A percentile compares a stretch with the other conserved stretches of the same genome.
phyloP scores from a whole-genome alignment of 2,329 filamentous ascomycete species.

The Pyrenochaeta sp. region DNA sequence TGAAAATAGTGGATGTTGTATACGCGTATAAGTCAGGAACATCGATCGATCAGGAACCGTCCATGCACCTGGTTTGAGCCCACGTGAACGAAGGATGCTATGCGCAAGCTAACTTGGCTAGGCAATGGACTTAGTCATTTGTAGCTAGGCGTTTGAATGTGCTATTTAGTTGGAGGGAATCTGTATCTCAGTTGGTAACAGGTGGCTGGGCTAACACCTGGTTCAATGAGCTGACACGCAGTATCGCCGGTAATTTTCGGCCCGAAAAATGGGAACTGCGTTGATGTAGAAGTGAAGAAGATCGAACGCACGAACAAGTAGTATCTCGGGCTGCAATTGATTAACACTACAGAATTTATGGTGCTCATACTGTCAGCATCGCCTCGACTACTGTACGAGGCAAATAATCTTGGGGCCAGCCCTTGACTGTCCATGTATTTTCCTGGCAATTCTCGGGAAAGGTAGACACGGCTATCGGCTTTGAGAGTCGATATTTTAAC shows the following conservation, averaged over 20 bases:
- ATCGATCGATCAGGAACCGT: neutral
- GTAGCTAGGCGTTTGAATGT: neutral
- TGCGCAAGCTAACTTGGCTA: neutral
- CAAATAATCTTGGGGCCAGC: too few relatives aligned
- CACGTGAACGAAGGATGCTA: neutral
- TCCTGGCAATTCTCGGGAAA: neutral
- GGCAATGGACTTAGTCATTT: neutral
- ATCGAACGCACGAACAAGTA: neutral
- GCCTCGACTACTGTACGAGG: too few relatives aligned
- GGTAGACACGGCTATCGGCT: neutral
- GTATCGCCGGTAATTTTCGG: conserved; percentile 6
- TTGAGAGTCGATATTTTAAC: neutral
- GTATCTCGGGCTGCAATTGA: too few relatives aligned
- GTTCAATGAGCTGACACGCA: neutral
- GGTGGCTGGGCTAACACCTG: neutral
- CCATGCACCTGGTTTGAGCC: neutral
- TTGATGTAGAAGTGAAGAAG: neutral
- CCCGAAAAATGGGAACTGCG: neutral
- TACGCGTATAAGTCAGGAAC: too few relatives aligned
- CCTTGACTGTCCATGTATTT: too few relatives aligned
- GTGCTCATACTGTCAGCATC: too few relatives aligned
- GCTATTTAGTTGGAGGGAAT: neutral
- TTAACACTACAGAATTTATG: too few relatives aligned
- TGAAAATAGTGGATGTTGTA: too few relatives aligned
- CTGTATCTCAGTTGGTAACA: neutral